These are phyloP conservation scores for Smittium culicis DNA, from an alignment of 371 early-diverging fungal genomes.

Conservation along the genomic window DNA sequence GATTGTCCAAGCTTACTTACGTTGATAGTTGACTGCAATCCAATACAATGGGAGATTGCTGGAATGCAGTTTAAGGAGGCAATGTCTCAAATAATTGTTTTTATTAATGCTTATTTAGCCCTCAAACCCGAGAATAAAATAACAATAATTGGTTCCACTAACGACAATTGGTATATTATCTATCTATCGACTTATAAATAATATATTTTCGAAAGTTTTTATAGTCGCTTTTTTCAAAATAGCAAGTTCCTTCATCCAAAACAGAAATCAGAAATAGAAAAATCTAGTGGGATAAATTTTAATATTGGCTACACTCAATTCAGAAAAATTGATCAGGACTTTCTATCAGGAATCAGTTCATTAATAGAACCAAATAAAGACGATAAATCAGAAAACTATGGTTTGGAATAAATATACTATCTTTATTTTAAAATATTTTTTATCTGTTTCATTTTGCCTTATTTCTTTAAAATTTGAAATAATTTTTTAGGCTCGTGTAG, in stretches of 20 bases:
- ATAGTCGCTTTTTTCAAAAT: background rate
- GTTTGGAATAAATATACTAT: background rate
- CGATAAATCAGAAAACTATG: background rate
- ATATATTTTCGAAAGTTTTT: background rate
- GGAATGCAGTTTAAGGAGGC: conserved; percentile 47
- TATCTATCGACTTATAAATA: background rate
- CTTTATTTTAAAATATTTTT: too few species aligned
- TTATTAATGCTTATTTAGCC: conserved; percentile 78
- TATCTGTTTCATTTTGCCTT: too few species aligned
- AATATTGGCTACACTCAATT: background rate
- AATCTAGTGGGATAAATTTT: background rate
- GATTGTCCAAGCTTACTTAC: conserved; percentile 62
- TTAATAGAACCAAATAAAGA: background rate
- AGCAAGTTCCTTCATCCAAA: background rate
- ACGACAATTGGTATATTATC: conserved; percentile 8
- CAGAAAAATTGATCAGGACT: background rate
- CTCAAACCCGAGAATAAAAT: conserved; percentile 67
- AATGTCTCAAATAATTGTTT: conserved; percentile 59
- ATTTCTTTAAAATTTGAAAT: too few species aligned
- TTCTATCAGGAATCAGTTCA: background rate
- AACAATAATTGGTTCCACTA: conserved; percentile 49
- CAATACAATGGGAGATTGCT: conserved; percentile 51
- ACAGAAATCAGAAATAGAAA: background rate
- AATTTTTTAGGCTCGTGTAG: background rate
- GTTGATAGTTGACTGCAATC: conserved; percentile 61